Conservation (phyloP, 768 basidiomycete species). For the Sistotremastrum niveocremeum region DNA sequence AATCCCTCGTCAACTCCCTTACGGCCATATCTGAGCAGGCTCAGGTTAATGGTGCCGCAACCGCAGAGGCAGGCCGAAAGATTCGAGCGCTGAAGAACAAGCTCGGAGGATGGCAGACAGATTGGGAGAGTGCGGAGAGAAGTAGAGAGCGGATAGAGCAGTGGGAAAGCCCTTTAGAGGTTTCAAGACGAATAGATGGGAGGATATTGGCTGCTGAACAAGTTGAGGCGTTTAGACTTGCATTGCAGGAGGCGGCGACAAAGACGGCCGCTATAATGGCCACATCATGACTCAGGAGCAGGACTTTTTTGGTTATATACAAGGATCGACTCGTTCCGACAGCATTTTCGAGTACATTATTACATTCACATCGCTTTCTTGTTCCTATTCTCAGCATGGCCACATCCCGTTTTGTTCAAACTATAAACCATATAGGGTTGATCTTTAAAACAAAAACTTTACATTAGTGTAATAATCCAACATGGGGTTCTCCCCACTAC, state of each 20-base stretch:
- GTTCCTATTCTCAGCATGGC: too few relatives aligned
- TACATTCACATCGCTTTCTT: too few relatives aligned
- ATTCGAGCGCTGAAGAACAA: conserved; percentile 78
- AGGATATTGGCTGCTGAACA: conserved; percentile 67
- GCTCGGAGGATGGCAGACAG: conserved; percentile 62
- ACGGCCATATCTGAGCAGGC: conserved; percentile 75
- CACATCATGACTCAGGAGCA: conserved; percentile 24
- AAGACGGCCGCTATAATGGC: conserved; percentile 81
- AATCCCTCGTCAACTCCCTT: conserved; percentile 62
- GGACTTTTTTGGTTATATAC: too few relatives aligned
- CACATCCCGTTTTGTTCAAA: not conserved
- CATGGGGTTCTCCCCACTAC: conserved; percentile 81
- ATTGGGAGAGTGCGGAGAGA: conserved; percentile 76
- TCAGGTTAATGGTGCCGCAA: conserved; percentile 76
- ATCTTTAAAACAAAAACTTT: conserved; percentile 68
- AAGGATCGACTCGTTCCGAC: too few relatives aligned
- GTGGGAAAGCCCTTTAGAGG: conserved; percentile 41
- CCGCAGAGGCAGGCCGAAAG: conserved; percentile 76
- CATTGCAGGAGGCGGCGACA: conserved; percentile 53
- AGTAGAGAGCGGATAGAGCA: conserved; percentile 63
- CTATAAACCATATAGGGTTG: not conserved
- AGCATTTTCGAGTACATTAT: too few relatives aligned
- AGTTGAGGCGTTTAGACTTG: conserved; percentile 58
- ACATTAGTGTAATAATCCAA: conserved; percentile 87
- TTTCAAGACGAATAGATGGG: conserved; percentile 45